Conservation (phyloP, 2,329 filamentous ascomycete genomes). For the Chaetomiaceae sp. region DNA sequence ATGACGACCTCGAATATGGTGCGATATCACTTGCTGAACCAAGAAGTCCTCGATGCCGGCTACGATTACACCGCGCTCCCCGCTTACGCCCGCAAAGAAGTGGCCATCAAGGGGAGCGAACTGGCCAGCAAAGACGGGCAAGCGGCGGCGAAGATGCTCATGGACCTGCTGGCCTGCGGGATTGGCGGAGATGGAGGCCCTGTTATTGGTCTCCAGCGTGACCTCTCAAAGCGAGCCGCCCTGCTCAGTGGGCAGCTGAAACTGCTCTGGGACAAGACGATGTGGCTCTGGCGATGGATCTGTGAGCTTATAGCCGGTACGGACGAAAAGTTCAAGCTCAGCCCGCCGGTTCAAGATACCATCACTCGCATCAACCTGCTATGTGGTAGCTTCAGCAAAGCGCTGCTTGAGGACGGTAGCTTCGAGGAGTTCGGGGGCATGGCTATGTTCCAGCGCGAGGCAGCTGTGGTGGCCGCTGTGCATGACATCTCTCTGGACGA, state of each 20-base stretch:
- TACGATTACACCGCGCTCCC: conserved; percentile 14
- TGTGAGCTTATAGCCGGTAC: neutral
- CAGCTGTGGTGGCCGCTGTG: neutral
- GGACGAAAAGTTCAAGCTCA: neutral
- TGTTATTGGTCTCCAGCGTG: conserved; percentile 12
- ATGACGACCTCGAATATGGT: conserved; percentile 7
- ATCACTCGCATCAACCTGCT: neutral
- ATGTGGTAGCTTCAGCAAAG: neutral
- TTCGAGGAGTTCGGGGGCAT: conserved; percentile 6
- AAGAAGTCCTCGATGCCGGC: conserved; percentile 15
- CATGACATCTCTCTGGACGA: no score
- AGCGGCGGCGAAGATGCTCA: conserved; percentile 8
- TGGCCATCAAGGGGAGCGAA: conserved; percentile 6
- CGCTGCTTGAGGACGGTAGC: neutral
- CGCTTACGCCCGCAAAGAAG: conserved; percentile 3
- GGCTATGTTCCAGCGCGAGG: conserved; percentile 3
- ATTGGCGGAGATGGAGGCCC: neutral
- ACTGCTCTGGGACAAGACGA: conserved; percentile 26
- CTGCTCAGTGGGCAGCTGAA: conserved; percentile 15
- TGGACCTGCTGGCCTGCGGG: conserved; percentile 11
- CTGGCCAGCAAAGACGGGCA: neutral
- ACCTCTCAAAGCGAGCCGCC: neutral
- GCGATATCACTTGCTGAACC: conserved; percentile 14
- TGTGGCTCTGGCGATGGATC: conserved; percentile 17
- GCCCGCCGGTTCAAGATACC: neutral